phyloP scores from a whole-genome alignment of 495 filamentous ascomycete genomes.

The Neurospora sp. region DNA sequence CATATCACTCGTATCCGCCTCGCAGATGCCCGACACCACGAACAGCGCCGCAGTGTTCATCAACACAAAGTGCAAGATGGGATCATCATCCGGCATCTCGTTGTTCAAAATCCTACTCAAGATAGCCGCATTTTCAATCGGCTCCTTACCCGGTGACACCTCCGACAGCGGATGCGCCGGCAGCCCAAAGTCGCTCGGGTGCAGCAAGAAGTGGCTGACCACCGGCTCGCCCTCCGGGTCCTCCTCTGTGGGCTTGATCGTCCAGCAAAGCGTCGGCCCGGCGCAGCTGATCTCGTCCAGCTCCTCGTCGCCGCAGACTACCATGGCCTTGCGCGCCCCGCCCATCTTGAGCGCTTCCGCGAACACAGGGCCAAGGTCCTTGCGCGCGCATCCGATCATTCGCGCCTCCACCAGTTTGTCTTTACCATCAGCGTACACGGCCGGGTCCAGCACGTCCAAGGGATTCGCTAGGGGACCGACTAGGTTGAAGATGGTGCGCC shows the following conservation, averaged over 20 bases:
- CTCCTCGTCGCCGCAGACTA: slow-evolving; percentile 89
- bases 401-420: slow-evolving; percentile 59
- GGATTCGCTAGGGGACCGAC: slow-evolving; percentile 90
- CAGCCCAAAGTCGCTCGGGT: slow-evolving; percentile 78
- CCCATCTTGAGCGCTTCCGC: slow-evolving; percentile 68
- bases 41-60: slow-evolving; percentile 87
- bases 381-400: slow-evolving; percentile 81
- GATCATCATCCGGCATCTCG: slow-evolving; percentile 59
- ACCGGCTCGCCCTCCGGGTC: slow-evolving; percentile 39
- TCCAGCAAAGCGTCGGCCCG: slow-evolving; percentile 80
- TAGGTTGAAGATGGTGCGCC: slow-evolving; percentile 93
- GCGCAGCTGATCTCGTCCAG: slow-evolving; percentile 93
- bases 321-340: slow-evolving; percentile 73
- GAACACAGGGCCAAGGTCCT: slow-evolving; percentile 75
- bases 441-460: slow-evolving; percentile 42
- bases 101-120: slow-evolving; percentile 65
- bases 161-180: slow-evolving; percentile 58
- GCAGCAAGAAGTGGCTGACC: slow-evolving; percentile 62
- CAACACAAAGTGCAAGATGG: slow-evolving; percentile 86
- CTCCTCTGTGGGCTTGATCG: slow-evolving; percentile 40
- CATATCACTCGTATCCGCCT: slow-evolving; percentile 66
- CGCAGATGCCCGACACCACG: slow-evolving; percentile 75
- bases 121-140: slow-evolving; percentile 77
- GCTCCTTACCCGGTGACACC: slow-evolving; percentile 76
- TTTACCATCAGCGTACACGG: background rate